These are phyloP conservation scores for Arctium minus DNA, from an alignment of 129 eudicot genomes.

Conservation along the genomic window DNA sequence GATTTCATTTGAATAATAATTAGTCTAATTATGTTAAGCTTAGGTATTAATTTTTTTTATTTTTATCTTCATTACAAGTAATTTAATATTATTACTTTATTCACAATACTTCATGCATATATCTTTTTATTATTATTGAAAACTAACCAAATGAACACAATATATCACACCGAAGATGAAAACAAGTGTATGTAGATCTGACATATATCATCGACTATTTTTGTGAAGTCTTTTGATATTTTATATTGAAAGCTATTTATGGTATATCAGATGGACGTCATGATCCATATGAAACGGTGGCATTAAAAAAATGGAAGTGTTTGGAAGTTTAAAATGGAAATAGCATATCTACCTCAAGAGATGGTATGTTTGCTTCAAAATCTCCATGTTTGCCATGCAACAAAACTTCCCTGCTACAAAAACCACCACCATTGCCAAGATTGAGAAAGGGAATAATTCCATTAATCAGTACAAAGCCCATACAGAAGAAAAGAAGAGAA, in stretches of 20 bases:
- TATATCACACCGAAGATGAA: not conserved
- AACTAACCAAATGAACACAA: not conserved
- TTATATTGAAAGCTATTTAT: not conserved
- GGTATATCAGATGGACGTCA: too few species aligned
- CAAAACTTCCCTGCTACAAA: conserved; percentile 79
- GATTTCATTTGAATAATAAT: not conserved
- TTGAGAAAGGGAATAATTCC: conserved; percentile 40
- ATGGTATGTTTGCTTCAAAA: conserved; percentile 44
- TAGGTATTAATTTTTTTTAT: not conserved
- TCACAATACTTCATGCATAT: not conserved
- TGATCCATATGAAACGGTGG: not conserved
- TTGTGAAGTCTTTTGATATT: not conserved
- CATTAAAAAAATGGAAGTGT: not conserved
- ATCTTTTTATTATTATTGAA: not conserved
- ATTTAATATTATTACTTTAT: not conserved
- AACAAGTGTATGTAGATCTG: not conserved
- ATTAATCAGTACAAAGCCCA: conserved; percentile 53
- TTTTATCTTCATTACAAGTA: not conserved
- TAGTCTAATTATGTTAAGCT: not conserved
- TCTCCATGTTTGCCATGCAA: conserved; percentile 69
- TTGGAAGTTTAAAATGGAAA: not conserved
- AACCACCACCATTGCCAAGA: conserved; percentile 34
- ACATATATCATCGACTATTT: not conserved
- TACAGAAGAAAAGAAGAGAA: conserved; percentile 16
- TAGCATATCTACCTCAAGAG: conserved; percentile 64